Percentiles rank a stretch among this genome's conserved stretches.
phyloP scores from a whole-genome alignment of 2,329 filamentous ascomycete genomes.

The Sporothrix schenckii region DNA sequence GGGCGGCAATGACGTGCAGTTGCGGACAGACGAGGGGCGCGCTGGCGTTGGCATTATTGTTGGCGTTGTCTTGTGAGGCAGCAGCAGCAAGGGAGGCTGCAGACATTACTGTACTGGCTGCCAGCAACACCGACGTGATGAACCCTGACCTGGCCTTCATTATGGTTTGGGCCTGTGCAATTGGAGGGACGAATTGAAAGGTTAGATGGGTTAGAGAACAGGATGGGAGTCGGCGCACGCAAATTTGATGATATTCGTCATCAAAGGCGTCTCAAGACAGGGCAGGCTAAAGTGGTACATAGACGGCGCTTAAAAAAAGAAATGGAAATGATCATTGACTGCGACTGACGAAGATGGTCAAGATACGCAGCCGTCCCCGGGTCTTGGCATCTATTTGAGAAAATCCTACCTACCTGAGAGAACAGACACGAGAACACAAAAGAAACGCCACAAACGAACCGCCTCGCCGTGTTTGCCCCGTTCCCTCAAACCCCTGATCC shows the following conservation, averaged over 20 bases:
- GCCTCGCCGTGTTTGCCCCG: not conserved
- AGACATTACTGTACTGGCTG: not conserved
- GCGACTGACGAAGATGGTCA: not conserved
- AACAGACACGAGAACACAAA: not conserved
- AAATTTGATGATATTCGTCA: not conserved
- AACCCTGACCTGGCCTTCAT: conserved; percentile 8
- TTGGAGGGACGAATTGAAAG: not conserved
- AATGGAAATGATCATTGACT: no score
- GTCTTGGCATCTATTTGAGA: conserved; percentile 19
- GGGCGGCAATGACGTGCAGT: conserved; percentile 54
- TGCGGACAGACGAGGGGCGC: conserved; percentile 44
- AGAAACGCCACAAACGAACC: not conserved
- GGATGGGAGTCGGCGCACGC: not conserved
- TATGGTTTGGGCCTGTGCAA: not conserved
- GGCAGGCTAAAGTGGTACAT: not conserved
- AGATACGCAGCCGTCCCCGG: not conserved
- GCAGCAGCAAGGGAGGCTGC: not conserved
- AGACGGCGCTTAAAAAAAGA: not conserved
- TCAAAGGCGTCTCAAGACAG: not conserved
- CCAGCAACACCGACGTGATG: not conserved
- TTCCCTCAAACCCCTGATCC: not conserved
- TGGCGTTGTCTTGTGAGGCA: not conserved
- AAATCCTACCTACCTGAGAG: not conserved
- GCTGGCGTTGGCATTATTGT: not conserved
- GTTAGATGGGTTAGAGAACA: not conserved